These are phyloP conservation scores for Apium graveolens DNA, from an alignment of 129 eudicot species.

Conservation along the genomic window DNA sequence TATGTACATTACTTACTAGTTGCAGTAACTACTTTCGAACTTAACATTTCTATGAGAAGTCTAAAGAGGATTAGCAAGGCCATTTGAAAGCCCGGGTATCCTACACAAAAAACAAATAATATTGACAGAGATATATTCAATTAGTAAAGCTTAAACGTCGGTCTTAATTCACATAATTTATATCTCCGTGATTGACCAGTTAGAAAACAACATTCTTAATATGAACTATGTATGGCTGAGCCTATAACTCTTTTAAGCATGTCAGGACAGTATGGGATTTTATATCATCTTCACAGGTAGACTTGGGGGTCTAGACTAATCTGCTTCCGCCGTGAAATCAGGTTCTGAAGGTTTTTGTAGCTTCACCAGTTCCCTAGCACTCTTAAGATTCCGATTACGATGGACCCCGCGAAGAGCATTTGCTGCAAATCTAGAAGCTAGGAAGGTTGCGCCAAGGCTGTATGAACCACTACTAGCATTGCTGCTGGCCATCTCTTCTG, in stretches of 20 bases:
- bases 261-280: not conserved
- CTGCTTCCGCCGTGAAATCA: constrained; percentile 23
- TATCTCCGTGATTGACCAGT: not conserved
- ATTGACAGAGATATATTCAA: not conserved
- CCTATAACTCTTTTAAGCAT: not conserved
- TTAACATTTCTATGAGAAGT: no score
- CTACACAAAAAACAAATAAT: not conserved
- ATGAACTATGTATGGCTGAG: not conserved
- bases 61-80: no score
- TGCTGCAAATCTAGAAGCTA: constrained; percentile 24
- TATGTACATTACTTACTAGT: no score
- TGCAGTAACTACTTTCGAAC: no score
- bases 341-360: constrained; percentile 28
- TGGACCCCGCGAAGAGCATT: constrained; percentile 25
- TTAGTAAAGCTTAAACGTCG: not conserved
- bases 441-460: constrained; percentile 20
- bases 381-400: constrained; percentile 12
- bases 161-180: not conserved
- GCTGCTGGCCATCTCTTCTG: constrained; percentile 10
- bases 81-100: not conserved
- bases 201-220: not conserved
- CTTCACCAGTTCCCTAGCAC: constrained; percentile 19
- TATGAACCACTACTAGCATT: constrained; percentile 18
- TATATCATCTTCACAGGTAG: not conserved
- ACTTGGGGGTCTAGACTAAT: not conserved